phyloP scores from a whole-genome alignment of 805 yeast species.

The Suhomyces kilbournensis region DNA sequence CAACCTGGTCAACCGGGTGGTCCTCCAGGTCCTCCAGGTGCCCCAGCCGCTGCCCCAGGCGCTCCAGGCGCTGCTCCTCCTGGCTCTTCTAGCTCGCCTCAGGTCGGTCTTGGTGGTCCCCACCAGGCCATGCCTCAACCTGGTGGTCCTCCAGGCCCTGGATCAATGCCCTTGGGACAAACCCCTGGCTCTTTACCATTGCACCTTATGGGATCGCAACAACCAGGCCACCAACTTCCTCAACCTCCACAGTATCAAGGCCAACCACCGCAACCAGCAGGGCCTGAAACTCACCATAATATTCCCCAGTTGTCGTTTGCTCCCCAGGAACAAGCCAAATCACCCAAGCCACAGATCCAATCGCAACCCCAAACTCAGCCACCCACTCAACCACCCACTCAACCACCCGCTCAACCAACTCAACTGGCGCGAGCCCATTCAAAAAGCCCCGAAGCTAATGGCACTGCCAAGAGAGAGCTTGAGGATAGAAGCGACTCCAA shows the following conservation, averaged over 20 bases:
- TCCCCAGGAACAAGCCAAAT: background rate
- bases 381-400: background rate
- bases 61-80: slow-evolving; percentile 9
- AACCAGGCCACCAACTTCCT: slow-evolving; percentile 12
- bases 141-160: slow-evolving; percentile 1
- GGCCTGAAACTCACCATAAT: slow-evolving; percentile 5
- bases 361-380: background rate
- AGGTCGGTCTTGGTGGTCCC: background rate
- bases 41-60: slow-evolving; percentile 10
- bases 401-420: slow-evolving; percentile 1
- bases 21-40: slow-evolving; percentile 8
- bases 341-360: slow-evolving; percentile 2
- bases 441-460: background rate
- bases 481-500: slow-evolving; percentile 37
- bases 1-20: slow-evolving; percentile 2
- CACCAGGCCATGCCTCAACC: background rate
- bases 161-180: background rate
- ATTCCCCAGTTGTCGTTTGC: slow-evolving; percentile 7
- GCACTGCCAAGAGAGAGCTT: slow-evolving; percentile 30
- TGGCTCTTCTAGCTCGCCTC: background rate
- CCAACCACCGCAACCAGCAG: slow-evolving; percentile 13
- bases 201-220: slow-evolving; percentile 5
- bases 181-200: slow-evolving; percentile 8
- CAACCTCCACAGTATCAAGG: slow-evolving; percentile 9
- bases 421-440: background rate